phyloP scores from a whole-genome alignment of 345 rosid genomes.

The Kandelia obovata region DNA sequence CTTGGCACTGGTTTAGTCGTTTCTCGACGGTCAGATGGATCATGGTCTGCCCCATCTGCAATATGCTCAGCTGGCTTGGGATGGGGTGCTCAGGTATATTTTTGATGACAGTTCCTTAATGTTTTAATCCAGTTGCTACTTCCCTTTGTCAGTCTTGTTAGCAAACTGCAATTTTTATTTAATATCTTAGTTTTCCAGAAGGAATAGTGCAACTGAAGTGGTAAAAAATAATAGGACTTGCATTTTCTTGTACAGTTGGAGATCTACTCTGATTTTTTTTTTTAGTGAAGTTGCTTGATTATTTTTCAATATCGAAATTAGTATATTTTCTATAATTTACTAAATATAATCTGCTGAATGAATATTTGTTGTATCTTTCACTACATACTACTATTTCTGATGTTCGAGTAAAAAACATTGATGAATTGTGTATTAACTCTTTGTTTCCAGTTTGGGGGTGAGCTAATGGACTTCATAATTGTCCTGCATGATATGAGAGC shows the following conservation, averaged over 20 bases:
- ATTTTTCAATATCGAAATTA: neutral
- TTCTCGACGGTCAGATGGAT: conserved; percentile 74
- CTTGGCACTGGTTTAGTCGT: conserved; percentile 83
- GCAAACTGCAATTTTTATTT: too few species aligned
- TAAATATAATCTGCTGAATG: neutral
- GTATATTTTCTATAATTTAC: neutral
- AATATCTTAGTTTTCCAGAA: too few species aligned
- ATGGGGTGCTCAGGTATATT: conserved; percentile 97
- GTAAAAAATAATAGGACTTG: neutral
- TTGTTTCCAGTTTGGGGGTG: conserved; percentile 72
- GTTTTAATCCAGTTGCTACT: neutral
- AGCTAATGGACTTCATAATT: conserved; percentile 90
- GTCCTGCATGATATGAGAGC: conserved; percentile 90
- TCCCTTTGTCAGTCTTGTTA: too few species aligned
- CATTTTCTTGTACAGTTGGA: neutral
- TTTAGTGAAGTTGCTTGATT: neutral
- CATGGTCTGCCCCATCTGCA: conserved; percentile 99
- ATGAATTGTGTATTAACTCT: conserved; percentile 3
- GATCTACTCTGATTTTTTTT: neutral
- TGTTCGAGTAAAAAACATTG: neutral
- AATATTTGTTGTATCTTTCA: neutral
- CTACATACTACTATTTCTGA: neutral
- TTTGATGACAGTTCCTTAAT: neutral
- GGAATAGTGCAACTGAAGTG: neutral
- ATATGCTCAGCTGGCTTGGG: conserved; percentile 76